Conservation (phyloP, 2,329 filamentous ascomycete genomes). For the Helminthosporium solani region DNA sequence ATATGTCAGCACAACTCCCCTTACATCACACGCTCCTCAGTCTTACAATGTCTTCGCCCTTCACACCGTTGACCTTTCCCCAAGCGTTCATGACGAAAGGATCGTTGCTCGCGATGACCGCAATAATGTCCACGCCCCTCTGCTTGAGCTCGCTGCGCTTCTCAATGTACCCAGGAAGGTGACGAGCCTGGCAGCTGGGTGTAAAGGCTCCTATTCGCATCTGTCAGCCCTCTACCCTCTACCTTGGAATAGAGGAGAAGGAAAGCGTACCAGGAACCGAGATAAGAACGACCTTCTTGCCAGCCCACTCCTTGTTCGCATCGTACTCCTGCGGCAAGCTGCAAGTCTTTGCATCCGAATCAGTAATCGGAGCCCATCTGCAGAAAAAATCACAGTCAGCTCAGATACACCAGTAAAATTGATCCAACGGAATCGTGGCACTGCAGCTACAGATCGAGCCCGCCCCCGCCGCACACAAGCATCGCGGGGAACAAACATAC, state of each 20-base stretch:
- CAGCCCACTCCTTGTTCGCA: constrained; percentile 72
- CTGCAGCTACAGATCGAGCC: too few species aligned
- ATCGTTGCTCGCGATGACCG: constrained; percentile 83
- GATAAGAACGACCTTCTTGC: constrained; percentile 72
- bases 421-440: too few species aligned
- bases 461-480: too few species aligned
- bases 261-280: constrained; percentile 58
- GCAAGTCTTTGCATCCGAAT: constrained; percentile 70
- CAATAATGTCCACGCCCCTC: constrained; percentile 81
- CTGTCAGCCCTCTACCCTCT: neutral
- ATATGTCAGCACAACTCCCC: neutral
- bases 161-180: constrained; percentile 78
- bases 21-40: neutral
- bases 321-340: constrained; percentile 76
- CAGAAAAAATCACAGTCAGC: neutral
- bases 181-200: constrained; percentile 77
- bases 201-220: constrained; percentile 69
- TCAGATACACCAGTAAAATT: too few species aligned
- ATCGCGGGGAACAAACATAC: constrained; percentile 47
- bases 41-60: constrained; percentile 66
- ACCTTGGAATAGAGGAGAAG: neutral
- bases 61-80: constrained; percentile 83
- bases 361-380: constrained; percentile 77
- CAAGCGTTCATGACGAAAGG: constrained; percentile 84
- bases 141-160: constrained; percentile 68